Base-by-base conservation (phyloP, 768 basidiomycete species). In the Neoboletus magnificus region DNA sequence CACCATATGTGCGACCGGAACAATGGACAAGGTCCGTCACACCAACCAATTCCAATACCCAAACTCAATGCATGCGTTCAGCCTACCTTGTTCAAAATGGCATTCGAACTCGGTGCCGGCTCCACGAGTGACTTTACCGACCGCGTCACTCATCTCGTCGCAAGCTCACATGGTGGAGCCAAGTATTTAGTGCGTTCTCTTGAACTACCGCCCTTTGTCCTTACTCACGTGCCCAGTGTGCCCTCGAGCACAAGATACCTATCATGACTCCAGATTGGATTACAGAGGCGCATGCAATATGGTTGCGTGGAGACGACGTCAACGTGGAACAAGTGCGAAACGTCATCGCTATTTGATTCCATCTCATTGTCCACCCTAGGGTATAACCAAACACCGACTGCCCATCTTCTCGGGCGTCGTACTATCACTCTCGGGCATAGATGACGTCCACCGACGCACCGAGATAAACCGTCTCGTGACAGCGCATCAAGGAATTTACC, bases 131-230 rank as follows among this genome's bases (percentile, higher is more conserved):
- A 90, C 47, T 85, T 96, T 58, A 98, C 93, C 0, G 87, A 92
- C 66, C 77, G 77, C 44, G 87, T 91, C n/a, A 95, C 93, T 0
- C 93, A 96, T 75, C 79, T 98, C 22, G 77, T 98, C 40, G 91
- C 93, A 0, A 74, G 72, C n/a, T 78, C 77, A n/a, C 86, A 90
- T 63, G 90, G 89, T 4, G 85, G 92, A 22, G 81, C 87, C 13
- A 98, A 98, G 65, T 96, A 97, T 68, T 75, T 68, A 71, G 93
- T 90, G 53, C 55, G 80, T 69, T 22, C 43, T 20, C 39, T 53
- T 48, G 48, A n/a, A 5, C 23, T 2, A 9, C 25, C 8, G 10
- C 5, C 11, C 18, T 45, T 42, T 36, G 22, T 49, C 4, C 32
- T 48, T 35, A 7, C 56, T 63, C 46, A 54, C 16, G 32, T 48